Conservation (phyloP, 1,139 yeast genomes). For the Yamadazyma siamensis region DNA sequence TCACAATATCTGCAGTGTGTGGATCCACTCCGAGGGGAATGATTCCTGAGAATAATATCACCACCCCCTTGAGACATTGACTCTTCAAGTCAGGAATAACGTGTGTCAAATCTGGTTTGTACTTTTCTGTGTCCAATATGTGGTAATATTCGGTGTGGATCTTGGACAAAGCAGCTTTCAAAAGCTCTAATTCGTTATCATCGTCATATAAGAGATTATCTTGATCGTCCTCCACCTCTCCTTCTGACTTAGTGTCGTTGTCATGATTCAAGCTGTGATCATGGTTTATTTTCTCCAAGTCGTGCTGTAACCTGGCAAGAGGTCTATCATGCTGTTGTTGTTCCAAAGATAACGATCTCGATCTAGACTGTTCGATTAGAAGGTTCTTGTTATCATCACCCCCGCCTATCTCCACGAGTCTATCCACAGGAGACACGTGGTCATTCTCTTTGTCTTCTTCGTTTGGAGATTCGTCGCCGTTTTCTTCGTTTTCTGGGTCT, state of each 20-base stretch:
- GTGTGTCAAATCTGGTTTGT: constrained; percentile 55
- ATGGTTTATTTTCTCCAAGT: constrained; percentile 56
- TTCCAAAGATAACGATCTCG: constrained; percentile 56
- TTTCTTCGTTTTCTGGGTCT: constrained; percentile 8
- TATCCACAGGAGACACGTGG: constrained; percentile 38
- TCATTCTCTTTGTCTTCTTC: constrained; percentile 10
- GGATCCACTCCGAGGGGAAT: constrained; percentile 75
- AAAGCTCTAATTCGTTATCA: constrained; percentile 66
- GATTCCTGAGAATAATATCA: constrained; percentile 80
- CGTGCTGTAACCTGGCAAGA: constrained; percentile 75
- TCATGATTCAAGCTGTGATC: constrained; percentile 17
- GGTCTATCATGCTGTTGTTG: constrained; percentile 76
- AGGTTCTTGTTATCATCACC: constrained; percentile 46
- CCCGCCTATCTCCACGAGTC: constrained; percentile 47
- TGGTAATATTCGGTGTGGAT: constrained; percentile 69
- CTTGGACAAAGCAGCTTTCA: constrained; percentile 59
- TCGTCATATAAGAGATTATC: constrained; percentile 71
- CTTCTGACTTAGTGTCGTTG: constrained; percentile 11
- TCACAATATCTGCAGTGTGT: constrained; percentile 77
- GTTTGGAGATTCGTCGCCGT: constrained; percentile 5
- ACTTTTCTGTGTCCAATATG: constrained; percentile 29
- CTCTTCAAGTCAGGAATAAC: constrained; percentile 74
- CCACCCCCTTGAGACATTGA: constrained; percentile 63
- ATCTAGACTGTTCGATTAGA: constrained; percentile 51
- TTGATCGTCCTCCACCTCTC: constrained; percentile 32